These are phyloP conservation scores for Oxytropis ochrocephala DNA, from an alignment of 306 rosid species.

Conservation along the genomic window DNA sequence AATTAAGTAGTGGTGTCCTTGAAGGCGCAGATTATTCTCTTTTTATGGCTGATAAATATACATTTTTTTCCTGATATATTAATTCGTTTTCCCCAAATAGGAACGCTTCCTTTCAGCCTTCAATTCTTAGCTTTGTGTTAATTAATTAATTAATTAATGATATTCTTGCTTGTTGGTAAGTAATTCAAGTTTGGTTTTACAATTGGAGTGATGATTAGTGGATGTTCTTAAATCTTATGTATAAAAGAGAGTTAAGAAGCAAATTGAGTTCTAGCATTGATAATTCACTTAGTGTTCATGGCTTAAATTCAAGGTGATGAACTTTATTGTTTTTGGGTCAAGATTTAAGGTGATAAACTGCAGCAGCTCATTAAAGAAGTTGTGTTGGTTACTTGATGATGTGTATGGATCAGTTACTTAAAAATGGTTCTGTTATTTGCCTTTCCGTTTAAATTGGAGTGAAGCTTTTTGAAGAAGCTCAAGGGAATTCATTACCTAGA, in stretches of 20 bases:
- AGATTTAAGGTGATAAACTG: background rate
- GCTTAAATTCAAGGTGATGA: background rate
- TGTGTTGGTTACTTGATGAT: background rate
- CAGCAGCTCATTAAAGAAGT: background rate
- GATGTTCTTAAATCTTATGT: too few species aligned
- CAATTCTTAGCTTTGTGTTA: background rate
- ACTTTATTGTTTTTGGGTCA: background rate
- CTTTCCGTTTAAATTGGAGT: background rate
- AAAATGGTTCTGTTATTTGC: background rate
- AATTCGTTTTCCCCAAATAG: background rate
- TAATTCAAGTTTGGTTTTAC: too few species aligned
- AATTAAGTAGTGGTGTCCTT: background rate
- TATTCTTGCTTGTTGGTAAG: background rate
- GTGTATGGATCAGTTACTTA: constrained; percentile 12
- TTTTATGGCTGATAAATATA: background rate
- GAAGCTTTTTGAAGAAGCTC: constrained; percentile 24
- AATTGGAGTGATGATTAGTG: too few species aligned
- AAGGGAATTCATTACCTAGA: constrained; percentile 7
- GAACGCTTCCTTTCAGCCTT: background rate
- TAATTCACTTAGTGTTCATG: background rate
- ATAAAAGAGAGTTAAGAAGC: too few species aligned
- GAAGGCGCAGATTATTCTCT: background rate
- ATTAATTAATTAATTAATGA: too few species aligned
- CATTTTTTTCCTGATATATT: background rate
- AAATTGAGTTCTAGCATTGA: too few species aligned